Conservation (phyloP, 345 rosid genomes). For the Citrus sp. region DNA sequence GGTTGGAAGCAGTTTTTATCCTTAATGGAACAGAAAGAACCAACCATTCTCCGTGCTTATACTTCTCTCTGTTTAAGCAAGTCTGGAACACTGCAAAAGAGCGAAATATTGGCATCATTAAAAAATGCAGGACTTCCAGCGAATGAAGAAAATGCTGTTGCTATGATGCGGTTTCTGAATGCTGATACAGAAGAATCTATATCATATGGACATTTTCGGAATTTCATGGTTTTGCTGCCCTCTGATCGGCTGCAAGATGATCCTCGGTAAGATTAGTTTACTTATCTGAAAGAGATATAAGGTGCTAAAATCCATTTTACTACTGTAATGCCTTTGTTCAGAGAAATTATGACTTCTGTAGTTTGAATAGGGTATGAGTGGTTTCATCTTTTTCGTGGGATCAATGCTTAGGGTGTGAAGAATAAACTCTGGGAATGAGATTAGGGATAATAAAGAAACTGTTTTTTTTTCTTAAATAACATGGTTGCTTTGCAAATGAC, state of each 20-base stretch:
- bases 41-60: slow-evolving; percentile 95
- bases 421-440: neutral
- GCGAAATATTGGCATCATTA: slow-evolving; percentile 89
- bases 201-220: slow-evolving; percentile 94
- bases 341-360: neutral
- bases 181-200: slow-evolving; percentile 90
- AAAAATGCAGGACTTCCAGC: slow-evolving; percentile 93
- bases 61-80: slow-evolving; percentile 91
- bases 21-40: slow-evolving; percentile 97
- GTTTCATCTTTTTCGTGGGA: neutral
- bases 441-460: neutral
- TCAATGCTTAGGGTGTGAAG: neutral
- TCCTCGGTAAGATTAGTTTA: slow-evolving; percentile 63
- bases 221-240: slow-evolving; percentile 94
- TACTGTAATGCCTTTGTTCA: neutral
- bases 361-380: neutral
- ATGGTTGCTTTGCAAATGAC: neutral
- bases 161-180: slow-evolving; percentile 94
- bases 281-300: slow-evolving; percentile 4
- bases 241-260: slow-evolving; percentile 91
- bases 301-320: neutral
- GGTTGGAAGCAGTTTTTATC: slow-evolving; percentile 98
- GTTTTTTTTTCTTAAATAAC: neutral
- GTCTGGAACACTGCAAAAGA: slow-evolving; percentile 94
- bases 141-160: slow-evolving; percentile 90